Base-by-base conservation (phyloP, 345 rosid genomes). In the Salix purpurea region DNA sequence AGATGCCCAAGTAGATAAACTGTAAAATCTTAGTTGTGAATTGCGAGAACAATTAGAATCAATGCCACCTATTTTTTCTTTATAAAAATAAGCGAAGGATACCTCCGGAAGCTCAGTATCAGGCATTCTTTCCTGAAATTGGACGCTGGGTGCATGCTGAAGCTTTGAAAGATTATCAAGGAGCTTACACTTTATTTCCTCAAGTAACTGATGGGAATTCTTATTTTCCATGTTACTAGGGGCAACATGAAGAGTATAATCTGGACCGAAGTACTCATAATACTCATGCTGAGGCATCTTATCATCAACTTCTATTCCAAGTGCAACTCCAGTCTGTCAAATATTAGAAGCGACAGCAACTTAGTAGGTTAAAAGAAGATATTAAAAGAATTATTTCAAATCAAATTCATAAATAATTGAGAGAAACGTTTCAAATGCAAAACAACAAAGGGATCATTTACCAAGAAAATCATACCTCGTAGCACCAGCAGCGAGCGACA, bases 141-240 rank as follows among this genome's bases (percentile, higher is more conserved):
- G 98, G 39, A 93, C 92, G 84, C 99, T 92, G 67, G 99, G 98
- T 71, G 99, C 98, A 91, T 96, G 99, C 86, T 87, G 94, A 81
- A 96, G 94, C 84, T 75, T 96, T 64, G 98, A 89, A 79, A 96
- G 96, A 85, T 96, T 79, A 6, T 92, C 96, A 37, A 96, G 97
- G 78, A 96, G 93, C 83, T 90, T 91, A 32, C 79, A 82, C 60
- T 89, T 89, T 86, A 93, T 96, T 10, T 92, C 96, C 62, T 96
- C 98, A 36, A 96, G 92, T 76, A 87, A 73, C 69, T 82, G 93
- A 24, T 85, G 91, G 2, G 96, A 85, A 81, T 89, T 89, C 83
- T 89, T 88, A 48, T 89, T 89, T 80, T 86, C 89, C 91, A 89
- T 89, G 84, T 89, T 88, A 74, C 91, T 89, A 4, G 91, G 93